These are phyloP conservation scores for Hypoxylon fragiforme DNA, from an alignment of 495 filamentous ascomycete genomes.

Conservation along the genomic window DNA sequence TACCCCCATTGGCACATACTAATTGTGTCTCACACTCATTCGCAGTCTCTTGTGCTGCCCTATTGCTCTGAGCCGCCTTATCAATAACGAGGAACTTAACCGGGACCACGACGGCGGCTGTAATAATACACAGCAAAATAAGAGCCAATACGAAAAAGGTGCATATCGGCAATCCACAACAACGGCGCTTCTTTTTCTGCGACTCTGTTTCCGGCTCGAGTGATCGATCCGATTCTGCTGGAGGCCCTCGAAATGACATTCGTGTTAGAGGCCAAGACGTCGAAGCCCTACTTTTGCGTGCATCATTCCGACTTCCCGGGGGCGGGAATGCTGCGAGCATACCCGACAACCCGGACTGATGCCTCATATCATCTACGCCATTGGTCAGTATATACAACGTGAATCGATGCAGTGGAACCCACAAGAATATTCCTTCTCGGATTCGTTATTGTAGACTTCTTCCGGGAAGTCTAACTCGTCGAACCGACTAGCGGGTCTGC, in stretches of 20 bases:
- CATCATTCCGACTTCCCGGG: constrained; percentile 61
- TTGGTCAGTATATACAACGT: constrained; percentile 34
- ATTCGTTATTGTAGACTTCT: constrained; percentile 36
- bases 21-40: constrained; percentile 57
- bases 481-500: constrained; percentile 72
- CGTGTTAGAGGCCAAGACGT: constrained; percentile 49
- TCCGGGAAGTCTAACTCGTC: constrained; percentile 53
- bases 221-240: constrained; percentile 8
- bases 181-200: constrained; percentile 40
- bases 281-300: constrained; percentile 44
- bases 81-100: constrained; percentile 78
- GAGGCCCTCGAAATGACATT: constrained; percentile 33
- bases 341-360: constrained; percentile 72
- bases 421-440: constrained; percentile 47
- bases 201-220: constrained; percentile 16
- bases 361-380: constrained; percentile 46
- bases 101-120: constrained; percentile 86
- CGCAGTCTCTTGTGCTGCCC: constrained; percentile 39
- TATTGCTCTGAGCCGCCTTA: constrained; percentile 39
- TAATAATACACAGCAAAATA: constrained; percentile 71
- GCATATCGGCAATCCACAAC: constrained; percentile 84
- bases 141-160: constrained; percentile 71
- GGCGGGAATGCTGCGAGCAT: constrained; percentile 92
- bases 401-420: constrained; percentile 17
- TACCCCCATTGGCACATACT: constrained; percentile 79